phyloP scores from a whole-genome alignment of 2,329 filamentous ascomycete species.

The Trichoderma arundinaceum region DNA sequence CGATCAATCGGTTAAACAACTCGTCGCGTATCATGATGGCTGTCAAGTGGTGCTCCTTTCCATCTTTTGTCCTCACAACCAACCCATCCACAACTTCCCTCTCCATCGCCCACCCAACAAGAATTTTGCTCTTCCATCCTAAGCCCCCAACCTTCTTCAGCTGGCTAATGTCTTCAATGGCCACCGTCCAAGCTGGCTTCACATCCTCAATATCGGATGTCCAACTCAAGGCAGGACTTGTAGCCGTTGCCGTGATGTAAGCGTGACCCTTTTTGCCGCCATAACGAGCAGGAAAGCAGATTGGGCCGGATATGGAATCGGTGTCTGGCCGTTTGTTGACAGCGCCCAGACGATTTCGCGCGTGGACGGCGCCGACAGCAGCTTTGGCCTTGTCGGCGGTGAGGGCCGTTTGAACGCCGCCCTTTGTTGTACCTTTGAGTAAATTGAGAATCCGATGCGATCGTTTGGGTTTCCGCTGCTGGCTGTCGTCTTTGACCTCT shows the following conservation, averaged over 20 bases:
- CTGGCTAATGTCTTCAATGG: constrained; percentile 72
- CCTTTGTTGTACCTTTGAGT: constrained; percentile 73
- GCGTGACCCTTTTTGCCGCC: constrained; percentile 74
- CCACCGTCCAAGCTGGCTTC: constrained; percentile 71
- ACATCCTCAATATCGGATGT: constrained; percentile 60
- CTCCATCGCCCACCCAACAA: constrained; percentile 79
- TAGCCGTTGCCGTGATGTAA: constrained; percentile 70
- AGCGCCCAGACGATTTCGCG: constrained; percentile 74
- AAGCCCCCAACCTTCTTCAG: constrained; percentile 80
- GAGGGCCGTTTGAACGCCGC: constrained; percentile 73
- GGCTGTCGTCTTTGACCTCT: constrained; percentile 50
- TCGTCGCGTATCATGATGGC: constrained; percentile 76
- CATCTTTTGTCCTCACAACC: constrained; percentile 64
- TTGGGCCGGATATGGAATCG: constrained; percentile 64
- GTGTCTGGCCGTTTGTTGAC: constrained; percentile 54
- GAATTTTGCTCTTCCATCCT: constrained; percentile 83
- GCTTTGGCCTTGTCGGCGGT: constrained; percentile 75
- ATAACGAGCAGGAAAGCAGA: constrained; percentile 76
- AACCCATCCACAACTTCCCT: constrained; percentile 78
- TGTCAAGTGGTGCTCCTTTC: constrained; percentile 66
- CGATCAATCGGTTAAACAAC: constrained; percentile 78
- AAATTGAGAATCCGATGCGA: constrained; percentile 60
- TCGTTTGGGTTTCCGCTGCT: constrained; percentile 46
- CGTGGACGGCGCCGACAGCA: constrained; percentile 60
- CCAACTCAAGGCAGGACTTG: constrained; percentile 70